Conservation (phyloP, 805 yeast species). For the Myxozyma nipponensis region DNA sequence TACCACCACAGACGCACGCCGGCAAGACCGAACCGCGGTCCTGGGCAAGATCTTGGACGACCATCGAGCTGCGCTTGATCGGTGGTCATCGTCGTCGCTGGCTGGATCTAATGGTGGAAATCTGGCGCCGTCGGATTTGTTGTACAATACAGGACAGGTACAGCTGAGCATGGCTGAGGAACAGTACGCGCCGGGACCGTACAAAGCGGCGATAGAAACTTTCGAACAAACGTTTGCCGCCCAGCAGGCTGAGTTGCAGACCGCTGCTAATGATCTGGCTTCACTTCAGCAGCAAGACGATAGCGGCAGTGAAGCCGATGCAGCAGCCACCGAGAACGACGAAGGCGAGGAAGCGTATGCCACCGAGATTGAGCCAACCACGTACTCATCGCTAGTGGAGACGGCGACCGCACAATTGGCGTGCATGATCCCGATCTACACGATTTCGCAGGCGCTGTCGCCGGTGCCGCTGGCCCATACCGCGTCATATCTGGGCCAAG, state of each 20-base stretch:
- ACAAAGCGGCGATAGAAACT: constrained; percentile 12
- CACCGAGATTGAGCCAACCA: constrained; percentile 25
- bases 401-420: constrained; percentile 24
- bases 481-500: not conserved
- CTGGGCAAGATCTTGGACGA: constrained; percentile 16
- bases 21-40: constrained; percentile 14
- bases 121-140: constrained; percentile 15
- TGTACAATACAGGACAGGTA: constrained; percentile 26
- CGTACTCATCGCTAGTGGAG: constrained; percentile 21
- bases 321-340: not conserved
- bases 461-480: constrained; percentile 1
- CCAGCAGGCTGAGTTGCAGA: constrained; percentile 15
- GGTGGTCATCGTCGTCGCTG: constrained; percentile 2
- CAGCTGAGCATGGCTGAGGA: constrained; percentile 25
- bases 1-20: not conserved
- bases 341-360: constrained; percentile 17
- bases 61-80: constrained; percentile 14
- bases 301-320: too few species aligned
- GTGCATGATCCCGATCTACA: constrained; percentile 25
- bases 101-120: not conserved
- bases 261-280: constrained; percentile 4
- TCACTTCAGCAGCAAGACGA: not conserved
- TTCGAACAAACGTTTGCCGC: constrained; percentile 21
- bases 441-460: constrained; percentile 12
- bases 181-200: constrained; percentile 13